phyloP scores from a whole-genome alignment of 2,329 filamentous ascomycete species.

The Talaromyces sp. region DNA sequence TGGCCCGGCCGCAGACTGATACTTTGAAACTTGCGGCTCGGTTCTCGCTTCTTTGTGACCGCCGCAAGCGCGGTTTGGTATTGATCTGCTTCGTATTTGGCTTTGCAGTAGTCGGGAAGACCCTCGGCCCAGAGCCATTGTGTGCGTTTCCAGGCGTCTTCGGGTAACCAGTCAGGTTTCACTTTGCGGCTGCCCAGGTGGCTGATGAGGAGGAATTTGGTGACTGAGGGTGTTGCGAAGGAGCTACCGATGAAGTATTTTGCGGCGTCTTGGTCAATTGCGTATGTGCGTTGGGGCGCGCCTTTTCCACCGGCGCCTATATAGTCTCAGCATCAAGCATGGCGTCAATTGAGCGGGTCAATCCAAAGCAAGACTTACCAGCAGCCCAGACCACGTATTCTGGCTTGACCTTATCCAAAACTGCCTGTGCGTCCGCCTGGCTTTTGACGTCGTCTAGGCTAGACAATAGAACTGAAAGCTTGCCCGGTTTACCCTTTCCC shows the following conservation, averaged over 20 bases:
- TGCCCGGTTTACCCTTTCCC: conserved; percentile 56
- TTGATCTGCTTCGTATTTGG: conserved; percentile 57
- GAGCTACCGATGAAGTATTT: conserved; percentile 53
- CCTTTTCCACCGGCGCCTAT: conserved; percentile 57
- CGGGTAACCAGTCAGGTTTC: conserved; percentile 51
- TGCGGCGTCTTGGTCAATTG: conserved; percentile 55
- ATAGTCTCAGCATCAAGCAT: not conserved
- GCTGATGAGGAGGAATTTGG: conserved; percentile 56
- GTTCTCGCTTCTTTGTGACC: conserved; percentile 28
- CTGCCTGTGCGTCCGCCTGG: conserved; percentile 58
- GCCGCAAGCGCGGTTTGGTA: conserved; percentile 48
- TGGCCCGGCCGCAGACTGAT: conserved; percentile 52
- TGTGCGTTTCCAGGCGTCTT: conserved; percentile 46
- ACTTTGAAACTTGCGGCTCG: conserved; percentile 40
- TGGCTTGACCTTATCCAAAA: conserved; percentile 51
- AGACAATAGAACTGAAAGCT: conserved; percentile 65
- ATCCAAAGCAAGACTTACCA: conserved; percentile 26
- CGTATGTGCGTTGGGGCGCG: conserved; percentile 48
- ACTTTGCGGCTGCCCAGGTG: conserved; percentile 51
- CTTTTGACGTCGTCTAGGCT: conserved; percentile 69
- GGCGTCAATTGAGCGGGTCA: too few species aligned
- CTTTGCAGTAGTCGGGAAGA: conserved; percentile 52
- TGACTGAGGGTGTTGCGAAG: conserved; percentile 43
- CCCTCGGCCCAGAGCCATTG: conserved; percentile 49
- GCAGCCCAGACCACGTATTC: conserved; percentile 49